Percentiles rank a stretch among this genome's conserved stretches.
Evolutionary conservation across 306 rosid species (phyloP).

Genomic region (Sophora flavescens): DNA sequence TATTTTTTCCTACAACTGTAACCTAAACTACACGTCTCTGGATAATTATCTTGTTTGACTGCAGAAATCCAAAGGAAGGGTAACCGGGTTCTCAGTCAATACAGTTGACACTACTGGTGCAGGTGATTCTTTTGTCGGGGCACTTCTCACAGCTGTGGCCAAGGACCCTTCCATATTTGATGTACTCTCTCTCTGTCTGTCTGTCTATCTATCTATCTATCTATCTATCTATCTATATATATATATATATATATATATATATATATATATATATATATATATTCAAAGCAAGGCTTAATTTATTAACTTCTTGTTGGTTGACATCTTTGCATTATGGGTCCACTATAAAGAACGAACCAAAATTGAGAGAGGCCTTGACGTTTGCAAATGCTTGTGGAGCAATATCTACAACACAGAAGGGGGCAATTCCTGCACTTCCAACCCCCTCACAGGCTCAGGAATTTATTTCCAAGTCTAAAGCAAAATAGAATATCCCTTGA

Average conservation of each 20-base stretch:
- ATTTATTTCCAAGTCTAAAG: conserved; percentile 52
- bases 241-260: no score
- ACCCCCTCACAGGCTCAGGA: conserved; percentile 45
- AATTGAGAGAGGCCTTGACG: conserved; percentile 62
- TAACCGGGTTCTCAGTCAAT: conserved; percentile 60
- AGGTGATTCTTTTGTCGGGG: conserved; percentile 76
- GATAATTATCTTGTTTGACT: conserved; percentile 13
- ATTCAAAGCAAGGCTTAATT: background rate
- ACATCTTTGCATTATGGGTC: background rate
- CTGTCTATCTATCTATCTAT: background rate
- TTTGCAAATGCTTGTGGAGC: conserved; percentile 80
- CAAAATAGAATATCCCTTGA: conserved; percentile 36
- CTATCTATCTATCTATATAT: no score
- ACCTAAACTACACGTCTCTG: conserved; percentile 6
- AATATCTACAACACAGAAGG: conserved; percentile 66
- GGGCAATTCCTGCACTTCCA: conserved; percentile 85
- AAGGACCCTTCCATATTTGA: conserved; percentile 53
- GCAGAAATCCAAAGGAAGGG: conserved; percentile 68
- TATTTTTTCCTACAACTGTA: no score
- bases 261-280: no score
- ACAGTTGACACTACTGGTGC: conserved; percentile 80
- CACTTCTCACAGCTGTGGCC: conserved; percentile 59
- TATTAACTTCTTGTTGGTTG: conserved; percentile 22
- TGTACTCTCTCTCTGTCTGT: conserved; percentile 44
- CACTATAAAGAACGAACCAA: conserved; percentile 56